Evolutionary conservation across 441 rosid genomes (phyloP), one percentile per base, ranked within the genome.

Genomic region (Adansonia madagascariensis): DNA sequence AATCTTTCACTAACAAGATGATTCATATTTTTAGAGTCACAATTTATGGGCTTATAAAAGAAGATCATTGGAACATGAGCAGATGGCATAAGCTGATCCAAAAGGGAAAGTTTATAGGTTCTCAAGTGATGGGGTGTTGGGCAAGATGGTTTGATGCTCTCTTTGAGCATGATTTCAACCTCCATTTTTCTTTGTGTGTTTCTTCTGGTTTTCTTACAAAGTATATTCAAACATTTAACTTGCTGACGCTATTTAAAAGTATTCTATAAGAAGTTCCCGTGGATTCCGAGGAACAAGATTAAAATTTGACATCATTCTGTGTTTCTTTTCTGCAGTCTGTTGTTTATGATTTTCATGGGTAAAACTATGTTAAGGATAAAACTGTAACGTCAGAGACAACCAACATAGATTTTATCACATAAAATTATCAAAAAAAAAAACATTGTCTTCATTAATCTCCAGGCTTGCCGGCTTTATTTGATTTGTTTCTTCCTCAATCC

Each of bases 101-200:
- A 61, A 12, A 90, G 80, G 46, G 91, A 90, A 47, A 89, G 87
- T 50, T 83, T 85, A 77, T 80, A 78, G 56, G 80, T 84, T 69
- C 43, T 75, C n/a, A 83, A 81, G 78, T 80, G 84, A 14, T 6
- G n/a, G 6, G 89, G 88, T 1, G 91, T 84, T 56, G 87, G 82
- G 1, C 84, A 77, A 60, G 91, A 86, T 49, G 92, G 91, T 70
- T 84, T 91, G 60, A 90, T 63, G 81, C 41, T 70, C 57, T 87
- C 83, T 22, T 71, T 79, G 35, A 80, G 66, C 52, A 80, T 77
- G 7, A 81, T 80, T 66, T 81, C 74, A n/a, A 89, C 80, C 75
- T 88, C 85, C 84, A 82, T 86, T 75, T 35, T 62, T 63, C 20
- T 31, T 27, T 27, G 41, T 11, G 11, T 56, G 20, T 20, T 62